Evolutionary conservation across 108 stramenopile species (phyloP), one percentile per base, ranked within the genome.

Genomic region (Skeletonema costatum): DNA sequence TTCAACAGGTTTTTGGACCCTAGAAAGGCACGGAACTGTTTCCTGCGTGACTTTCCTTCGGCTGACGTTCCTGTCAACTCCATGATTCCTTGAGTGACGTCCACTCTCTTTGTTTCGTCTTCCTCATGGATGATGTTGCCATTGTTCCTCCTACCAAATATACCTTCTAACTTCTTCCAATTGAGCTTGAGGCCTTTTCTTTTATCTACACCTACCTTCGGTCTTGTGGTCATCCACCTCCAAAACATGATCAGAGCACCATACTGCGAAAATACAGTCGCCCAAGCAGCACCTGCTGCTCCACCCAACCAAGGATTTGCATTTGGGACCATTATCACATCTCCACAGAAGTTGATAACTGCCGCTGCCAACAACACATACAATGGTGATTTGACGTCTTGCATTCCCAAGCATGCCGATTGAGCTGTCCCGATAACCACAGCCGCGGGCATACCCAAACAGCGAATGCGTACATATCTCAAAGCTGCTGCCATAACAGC

Each of bases 401-500:
- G 89, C 86, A 88, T 85, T 12, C 91, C 91, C 29, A 89, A 63
- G 78, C 91, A 92, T 12, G 87, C 95, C 32, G 88, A 83, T 81
- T 96, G 95, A 1, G 95, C 88, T 12, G 83, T 86, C 0, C 92
- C 90, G 31, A 93, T 92, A 30, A 92, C 77, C 3, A 89, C 85
- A 8, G 90, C 93, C 2, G 95, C 92, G 10, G 95, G 95, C 86
- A 96, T 86, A 19, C 92, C 95, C 33, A 96, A 70, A 5, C 88
- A 84, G 8, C 95, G 90, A 42, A 96, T 96, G 6, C 90, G 80
- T 6, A 96, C 93, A 75, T 96, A 96, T 56, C 85, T 84, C 71
- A 92, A 59, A 7, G 95, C 95, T 0, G 95, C 86, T 0, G 70
- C 63, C 64, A 92, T 78, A 14, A 96, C 91, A 2, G 75, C 82